phyloP scores from a whole-genome alignment of 345 rosid genomes.

The Moricandia moricandioides region DNA sequence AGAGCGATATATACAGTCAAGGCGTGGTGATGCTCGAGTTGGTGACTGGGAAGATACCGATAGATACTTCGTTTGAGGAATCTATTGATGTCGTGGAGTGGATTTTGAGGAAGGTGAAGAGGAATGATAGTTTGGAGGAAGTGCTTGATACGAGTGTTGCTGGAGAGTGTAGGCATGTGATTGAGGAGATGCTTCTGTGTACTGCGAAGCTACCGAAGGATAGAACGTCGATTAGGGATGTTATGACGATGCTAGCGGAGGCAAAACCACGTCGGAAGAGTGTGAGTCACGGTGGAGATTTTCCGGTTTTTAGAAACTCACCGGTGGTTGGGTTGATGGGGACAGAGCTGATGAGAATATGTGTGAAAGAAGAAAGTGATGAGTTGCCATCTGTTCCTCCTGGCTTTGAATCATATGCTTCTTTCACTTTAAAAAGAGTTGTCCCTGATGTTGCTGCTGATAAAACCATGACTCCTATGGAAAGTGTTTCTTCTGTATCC shows the following conservation, averaged over 20 bases:
- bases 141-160: conserved; percentile 66
- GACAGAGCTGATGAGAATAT: conserved; percentile 80
- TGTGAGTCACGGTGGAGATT: conserved; percentile 51
- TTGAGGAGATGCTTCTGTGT: conserved; percentile 87
- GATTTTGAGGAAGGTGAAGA: conserved; percentile 53
- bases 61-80: conserved; percentile 76
- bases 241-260: conserved; percentile 79
- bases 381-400: conserved; percentile 90
- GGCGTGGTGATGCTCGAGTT: conserved; percentile 82
- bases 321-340: conserved; percentile 68
- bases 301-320: conserved; percentile 56
- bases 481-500: conserved; percentile 46
- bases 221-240: conserved; percentile 80
- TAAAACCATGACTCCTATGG: conserved; percentile 35
- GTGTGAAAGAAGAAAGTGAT: conserved; percentile 80
- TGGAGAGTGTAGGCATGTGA: conserved; percentile 74
- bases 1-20: conserved; percentile 81
- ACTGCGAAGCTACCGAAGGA: conserved; percentile 82
- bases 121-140: conserved; percentile 48
- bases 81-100: conserved; percentile 68
- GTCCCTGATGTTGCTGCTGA: conserved; percentile 26
- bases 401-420: conserved; percentile 86
- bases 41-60: conserved; percentile 75
- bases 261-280: conserved; percentile 89
- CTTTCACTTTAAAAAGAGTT: conserved; percentile 56